Percentiles rank a stretch among this genome's conserved stretches.
These are phyloP conservation scores for Berkeleyomyces rouxiae DNA, from an alignment of 2,329 filamentous ascomycete species.

Conservation along the genomic window DNA sequence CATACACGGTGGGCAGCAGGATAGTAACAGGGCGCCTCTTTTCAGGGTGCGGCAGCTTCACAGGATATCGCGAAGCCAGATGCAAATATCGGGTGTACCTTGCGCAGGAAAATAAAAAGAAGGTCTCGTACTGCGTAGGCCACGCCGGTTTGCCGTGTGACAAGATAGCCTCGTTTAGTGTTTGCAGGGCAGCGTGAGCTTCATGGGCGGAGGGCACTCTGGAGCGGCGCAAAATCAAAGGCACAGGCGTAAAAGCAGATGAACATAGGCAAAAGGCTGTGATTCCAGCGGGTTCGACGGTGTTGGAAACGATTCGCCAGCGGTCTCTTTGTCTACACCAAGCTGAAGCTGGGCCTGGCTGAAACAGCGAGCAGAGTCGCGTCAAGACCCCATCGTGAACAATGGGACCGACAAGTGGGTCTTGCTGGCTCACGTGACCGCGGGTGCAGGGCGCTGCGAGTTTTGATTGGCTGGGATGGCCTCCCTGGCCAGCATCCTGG, in stretches of 20 bases:
- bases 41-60: neutral
- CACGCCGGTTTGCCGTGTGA: neutral
- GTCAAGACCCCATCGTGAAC: conserved; percentile 10
- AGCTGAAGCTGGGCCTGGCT: neutral
- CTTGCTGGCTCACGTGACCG: neutral
- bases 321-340: neutral
- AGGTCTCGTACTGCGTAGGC: neutral
- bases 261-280: neutral
- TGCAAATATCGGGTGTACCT: neutral
- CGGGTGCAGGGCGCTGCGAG: neutral
- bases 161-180: neutral
- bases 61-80: neutral
- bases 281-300: neutral
- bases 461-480: conserved; percentile 6
- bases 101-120: neutral
- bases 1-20: neutral
- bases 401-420: conserved; percentile 4
- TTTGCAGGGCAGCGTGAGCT: neutral
- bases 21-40: neutral
- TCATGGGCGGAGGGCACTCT: neutral
- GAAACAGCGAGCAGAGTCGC: conserved; percentile 10
- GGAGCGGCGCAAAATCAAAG: neutral
- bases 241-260: neutral
- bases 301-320: neutral
- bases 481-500: neutral